Evolutionary conservation across 1,284 basidiomycete species (phyloP).

Genomic region (Sanghuangporus sanghuang): DNA sequence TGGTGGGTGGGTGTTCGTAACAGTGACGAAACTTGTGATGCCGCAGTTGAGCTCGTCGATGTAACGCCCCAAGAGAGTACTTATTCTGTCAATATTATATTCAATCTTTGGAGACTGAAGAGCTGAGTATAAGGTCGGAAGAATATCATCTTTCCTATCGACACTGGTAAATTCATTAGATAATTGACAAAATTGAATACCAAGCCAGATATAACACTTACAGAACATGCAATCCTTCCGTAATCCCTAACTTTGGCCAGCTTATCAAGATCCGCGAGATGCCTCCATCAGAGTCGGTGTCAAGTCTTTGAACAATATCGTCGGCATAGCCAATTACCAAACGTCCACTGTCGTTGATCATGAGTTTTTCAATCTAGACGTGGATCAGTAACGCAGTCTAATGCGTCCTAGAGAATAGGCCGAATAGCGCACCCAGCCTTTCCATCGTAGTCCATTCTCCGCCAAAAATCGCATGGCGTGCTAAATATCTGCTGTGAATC

Average conservation of each 20-base stretch:
- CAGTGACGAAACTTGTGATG: conserved; percentile 2
- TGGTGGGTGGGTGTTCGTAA: conserved; percentile 3
- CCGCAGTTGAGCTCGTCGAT: conserved; percentile 6
- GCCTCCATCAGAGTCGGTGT: background rate
- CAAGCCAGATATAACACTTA: background rate
- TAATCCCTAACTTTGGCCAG: conserved; percentile 5
- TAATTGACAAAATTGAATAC: background rate
- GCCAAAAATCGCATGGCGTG: conserved; percentile 1
- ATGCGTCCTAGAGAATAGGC: background rate
- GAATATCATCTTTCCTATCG: background rate
- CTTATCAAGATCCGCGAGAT: conserved; percentile 1
- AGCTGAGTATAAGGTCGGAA: background rate
- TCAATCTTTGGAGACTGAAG: background rate
- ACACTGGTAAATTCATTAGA: background rate
- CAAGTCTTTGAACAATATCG: background rate
- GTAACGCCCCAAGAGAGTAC: background rate
- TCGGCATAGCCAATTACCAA: conserved; percentile 2
- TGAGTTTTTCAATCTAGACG: conserved; percentile 6
- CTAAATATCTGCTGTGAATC: background rate
- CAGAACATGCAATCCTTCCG: conserved; percentile 6
- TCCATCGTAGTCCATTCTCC: conserved; percentile 1
- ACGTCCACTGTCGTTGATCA: conserved; percentile 6
- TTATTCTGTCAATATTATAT: background rate
- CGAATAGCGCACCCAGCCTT: background rate
- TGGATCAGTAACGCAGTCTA: background rate